A percentile compares a stretch with the other conserved stretches of the same genome.
Conservation (phyloP, 1,284 basidiomycete species). For the Rhodotorula sp. region DNA sequence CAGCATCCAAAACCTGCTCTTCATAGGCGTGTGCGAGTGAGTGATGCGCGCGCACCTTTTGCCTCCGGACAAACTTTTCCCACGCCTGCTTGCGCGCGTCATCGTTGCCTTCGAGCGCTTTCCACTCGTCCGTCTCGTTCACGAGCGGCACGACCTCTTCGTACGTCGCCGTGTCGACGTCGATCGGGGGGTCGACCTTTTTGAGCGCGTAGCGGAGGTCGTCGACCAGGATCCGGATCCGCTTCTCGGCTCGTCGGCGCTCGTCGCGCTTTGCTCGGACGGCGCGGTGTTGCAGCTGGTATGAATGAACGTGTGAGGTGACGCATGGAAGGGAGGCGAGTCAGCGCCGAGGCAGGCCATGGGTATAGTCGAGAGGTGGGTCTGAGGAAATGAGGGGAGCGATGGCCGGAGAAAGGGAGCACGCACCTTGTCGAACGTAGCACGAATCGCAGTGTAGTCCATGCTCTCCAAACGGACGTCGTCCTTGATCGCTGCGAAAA, state of each 20-base stretch:
- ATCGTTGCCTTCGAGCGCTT: constrained; percentile 71
- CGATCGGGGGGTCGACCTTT: constrained; percentile 73
- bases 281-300: constrained; percentile 67
- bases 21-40: background rate
- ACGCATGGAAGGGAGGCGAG: background rate
- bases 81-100: constrained; percentile 75
- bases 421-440: constrained; percentile 34
- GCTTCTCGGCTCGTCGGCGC: constrained; percentile 73
- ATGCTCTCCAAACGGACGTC: constrained; percentile 50
- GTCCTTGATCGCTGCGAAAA: constrained; percentile 52
- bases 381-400: background rate
- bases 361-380: background rate
- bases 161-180: constrained; percentile 63
- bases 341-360: background rate
- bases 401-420: constrained; percentile 6
- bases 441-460: constrained; percentile 55
- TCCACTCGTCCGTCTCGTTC: constrained; percentile 75
- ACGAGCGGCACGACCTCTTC: constrained; percentile 76
- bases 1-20: background rate
- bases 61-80: constrained; percentile 76
- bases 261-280: constrained; percentile 68
- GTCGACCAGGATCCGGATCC: constrained; percentile 82
- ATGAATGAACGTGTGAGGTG: background rate
- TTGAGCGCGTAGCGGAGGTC: constrained; percentile 94
- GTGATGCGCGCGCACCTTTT: constrained; percentile 59